phyloP scores from a whole-genome alignment of 345 rosid species.

The Ailanthus altissimus region DNA sequence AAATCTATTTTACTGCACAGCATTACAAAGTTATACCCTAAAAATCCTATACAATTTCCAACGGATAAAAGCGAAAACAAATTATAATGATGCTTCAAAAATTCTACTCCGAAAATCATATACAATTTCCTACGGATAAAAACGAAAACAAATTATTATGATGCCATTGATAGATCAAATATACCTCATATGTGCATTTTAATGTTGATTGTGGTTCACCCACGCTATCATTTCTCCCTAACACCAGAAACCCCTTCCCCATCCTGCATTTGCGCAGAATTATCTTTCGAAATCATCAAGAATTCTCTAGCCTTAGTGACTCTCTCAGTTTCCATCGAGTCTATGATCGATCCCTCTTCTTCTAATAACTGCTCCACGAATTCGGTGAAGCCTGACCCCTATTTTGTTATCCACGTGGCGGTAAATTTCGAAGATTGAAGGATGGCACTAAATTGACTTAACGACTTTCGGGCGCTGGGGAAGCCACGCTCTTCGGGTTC shows the following conservation, averaged over 20 bases:
- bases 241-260: slow-evolving; percentile 26
- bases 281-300: slow-evolving; percentile 2
- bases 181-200: not conserved
- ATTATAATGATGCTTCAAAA: not conserved
- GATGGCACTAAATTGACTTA: slow-evolving; percentile 5
- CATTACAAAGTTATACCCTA: not conserved
- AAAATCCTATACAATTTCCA: not conserved
- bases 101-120: not conserved
- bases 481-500: too few species aligned
- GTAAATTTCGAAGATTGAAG: slow-evolving; percentile 1
- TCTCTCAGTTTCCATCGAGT: not conserved
- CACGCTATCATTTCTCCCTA: slow-evolving; percentile 11
- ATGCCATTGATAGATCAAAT: not conserved
- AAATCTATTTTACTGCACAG: not conserved
- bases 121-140: not conserved
- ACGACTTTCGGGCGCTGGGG: not conserved
- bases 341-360: not conserved
- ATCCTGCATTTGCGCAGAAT: slow-evolving; percentile 54
- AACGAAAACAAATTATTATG: not conserved
- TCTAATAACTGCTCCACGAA: not conserved
- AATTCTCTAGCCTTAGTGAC: not conserved
- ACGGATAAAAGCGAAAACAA: not conserved
- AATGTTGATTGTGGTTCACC: not conserved
- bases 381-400: not conserved
- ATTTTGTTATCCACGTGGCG: slow-evolving; percentile 8